Evolutionary conservation across 176 grass and related monocot species (phyloP).

Genomic region (Hordeum vulgare): DNA sequence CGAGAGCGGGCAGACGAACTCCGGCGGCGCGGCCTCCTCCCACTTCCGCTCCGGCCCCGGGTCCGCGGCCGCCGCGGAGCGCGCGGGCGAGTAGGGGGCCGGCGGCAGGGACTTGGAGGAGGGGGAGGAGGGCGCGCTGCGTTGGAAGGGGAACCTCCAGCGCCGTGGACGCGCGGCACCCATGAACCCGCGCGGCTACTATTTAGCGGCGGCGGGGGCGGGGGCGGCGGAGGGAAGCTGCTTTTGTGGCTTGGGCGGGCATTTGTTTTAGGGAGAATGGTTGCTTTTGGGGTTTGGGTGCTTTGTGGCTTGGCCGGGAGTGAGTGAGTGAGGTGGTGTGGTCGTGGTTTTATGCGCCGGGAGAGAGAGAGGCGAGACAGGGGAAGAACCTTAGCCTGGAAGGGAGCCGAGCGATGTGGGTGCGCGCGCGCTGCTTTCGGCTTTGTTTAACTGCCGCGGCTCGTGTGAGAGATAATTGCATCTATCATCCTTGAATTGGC

Average conservation of each 20-base stretch:
- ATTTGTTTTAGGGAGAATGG: neutral
- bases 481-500: no score
- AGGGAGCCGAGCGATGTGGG: neutral
- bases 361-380: neutral
- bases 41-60: neutral
- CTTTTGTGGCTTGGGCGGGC: constrained; percentile 8
- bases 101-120: neutral
- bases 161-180: constrained; percentile 42
- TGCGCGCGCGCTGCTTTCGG: no score
- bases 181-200: constrained; percentile 14
- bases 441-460: no score
- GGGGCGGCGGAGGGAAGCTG: neutral
- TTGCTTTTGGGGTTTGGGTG: constrained; percentile 30
- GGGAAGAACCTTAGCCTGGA: neutral
- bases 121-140: constrained; percentile 20
- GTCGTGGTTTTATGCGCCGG: constrained; percentile 38
- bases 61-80: neutral
- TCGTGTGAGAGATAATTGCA: no score
- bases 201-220: neutral
- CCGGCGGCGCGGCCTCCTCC: constrained; percentile 27
- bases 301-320: constrained; percentile 20
- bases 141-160: constrained; percentile 73
- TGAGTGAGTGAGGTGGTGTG: neutral
- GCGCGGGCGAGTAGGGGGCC: constrained; percentile 10
- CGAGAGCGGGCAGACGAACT: constrained; percentile 61